phyloP scores from a whole-genome alignment of 768 basidiomycete genomes.

The Phaffia australis region DNA sequence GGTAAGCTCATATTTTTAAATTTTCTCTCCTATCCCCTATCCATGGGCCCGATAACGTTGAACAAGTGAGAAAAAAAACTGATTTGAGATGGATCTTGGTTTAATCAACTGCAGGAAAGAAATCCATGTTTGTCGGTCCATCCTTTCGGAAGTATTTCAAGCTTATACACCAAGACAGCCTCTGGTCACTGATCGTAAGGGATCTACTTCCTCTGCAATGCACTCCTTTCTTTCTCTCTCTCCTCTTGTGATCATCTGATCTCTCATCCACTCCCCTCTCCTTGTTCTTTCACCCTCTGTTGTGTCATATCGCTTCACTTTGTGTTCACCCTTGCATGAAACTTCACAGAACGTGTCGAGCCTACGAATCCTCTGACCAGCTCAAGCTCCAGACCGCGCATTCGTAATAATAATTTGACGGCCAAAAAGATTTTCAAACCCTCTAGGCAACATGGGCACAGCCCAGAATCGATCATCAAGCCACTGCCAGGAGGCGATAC shows the following conservation, averaged over 20 bases:
- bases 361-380: too few species aligned
- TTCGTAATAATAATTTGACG: too few species aligned
- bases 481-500: too few species aligned
- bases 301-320: conserved; percentile 6
- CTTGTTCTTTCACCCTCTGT: background rate
- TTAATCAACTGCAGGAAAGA: conserved; percentile 48
- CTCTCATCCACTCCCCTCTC: background rate
- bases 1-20: conserved; percentile 46
- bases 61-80: too few species aligned
- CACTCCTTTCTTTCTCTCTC: conserved; percentile 32
- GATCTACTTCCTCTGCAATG: conserved; percentile 39
- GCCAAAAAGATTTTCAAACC: too few species aligned
- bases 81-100: background rate
- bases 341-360: too few species aligned
- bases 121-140: conserved; percentile 81
- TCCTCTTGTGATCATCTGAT: background rate
- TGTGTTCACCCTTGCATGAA: background rate
- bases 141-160: conserved; percentile 78
- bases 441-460: too few species aligned
- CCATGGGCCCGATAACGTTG: too few species aligned
- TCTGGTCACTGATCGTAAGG: too few species aligned
- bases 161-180: conserved; percentile 87
- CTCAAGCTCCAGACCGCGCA: too few species aligned
- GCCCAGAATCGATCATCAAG: too few species aligned
- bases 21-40: background rate